Percentiles rank a stretch among this genome's conserved stretches.
phyloP scores from a whole-genome alignment of 139 green algal species.

The Volvox reticuliferus region DNA sequence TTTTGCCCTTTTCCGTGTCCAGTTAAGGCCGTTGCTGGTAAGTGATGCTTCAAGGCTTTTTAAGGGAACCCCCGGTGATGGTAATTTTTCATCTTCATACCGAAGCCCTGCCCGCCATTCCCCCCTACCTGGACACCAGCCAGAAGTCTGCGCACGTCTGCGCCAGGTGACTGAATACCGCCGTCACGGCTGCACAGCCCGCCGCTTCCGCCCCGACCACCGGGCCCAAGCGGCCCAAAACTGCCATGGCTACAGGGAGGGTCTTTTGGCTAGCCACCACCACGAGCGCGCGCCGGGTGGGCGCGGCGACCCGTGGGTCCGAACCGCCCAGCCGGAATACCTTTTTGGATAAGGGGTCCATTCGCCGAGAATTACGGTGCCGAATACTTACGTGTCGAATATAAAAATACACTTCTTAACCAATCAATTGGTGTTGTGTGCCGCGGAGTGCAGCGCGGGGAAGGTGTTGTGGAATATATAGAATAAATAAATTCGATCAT shows the following conservation, averaged over 20 bases:
- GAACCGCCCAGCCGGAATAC: slow-evolving; percentile 49
- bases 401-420: too few relatives aligned
- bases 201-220: slow-evolving; percentile 17
- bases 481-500: too few relatives aligned
- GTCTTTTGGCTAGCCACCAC: slow-evolving; percentile 72
- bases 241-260: slow-evolving; percentile 70
- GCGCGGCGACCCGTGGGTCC: slow-evolving; percentile 32
- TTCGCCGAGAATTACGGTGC: too few relatives aligned
- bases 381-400: too few relatives aligned
- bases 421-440: too few relatives aligned
- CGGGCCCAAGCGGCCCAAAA: slow-evolving; percentile 37
- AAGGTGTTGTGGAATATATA: too few relatives aligned
- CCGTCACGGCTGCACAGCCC: slow-evolving; percentile 38
- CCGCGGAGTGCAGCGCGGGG: too few relatives aligned
- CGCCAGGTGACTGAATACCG: slow-evolving; percentile 53
- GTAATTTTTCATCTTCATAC: too few relatives aligned
- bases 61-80: too few relatives aligned
- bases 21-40: too few relatives aligned
- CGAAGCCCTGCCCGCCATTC: background rate
- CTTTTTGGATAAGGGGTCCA: background rate
- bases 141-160: slow-evolving; percentile 52
- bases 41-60: too few relatives aligned
- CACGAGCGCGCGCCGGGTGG: slow-evolving; percentile 59
- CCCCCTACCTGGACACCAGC: slow-evolving; percentile 35
- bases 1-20: too few relatives aligned